Base-by-base conservation (phyloP, 2,329 filamentous ascomycete genomes). In the Calonectria naviculata region DNA sequence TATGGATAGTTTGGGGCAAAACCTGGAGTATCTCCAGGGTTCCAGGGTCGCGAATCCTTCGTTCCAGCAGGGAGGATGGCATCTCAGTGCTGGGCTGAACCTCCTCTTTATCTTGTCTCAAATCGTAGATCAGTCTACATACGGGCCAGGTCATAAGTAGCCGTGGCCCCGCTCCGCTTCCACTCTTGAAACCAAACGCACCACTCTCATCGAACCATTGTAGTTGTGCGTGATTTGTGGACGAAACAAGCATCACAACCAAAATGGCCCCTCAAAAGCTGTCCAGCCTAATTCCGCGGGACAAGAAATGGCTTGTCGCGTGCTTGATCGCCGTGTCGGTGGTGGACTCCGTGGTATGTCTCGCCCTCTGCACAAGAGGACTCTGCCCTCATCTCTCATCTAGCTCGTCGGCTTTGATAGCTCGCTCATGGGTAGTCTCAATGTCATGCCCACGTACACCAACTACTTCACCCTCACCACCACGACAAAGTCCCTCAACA, bases 231-330 rank as follows among this genome's bases (percentile, higher is more conserved):
- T 26, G 17, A 52, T 28, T 28, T 17, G 28, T 28, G n/a, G 31
- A 52, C 24, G 7, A 7, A 28, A n/a, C 15, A n/a, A 26, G 44
- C 5, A 46, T 6, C 10, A 46, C 4, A 41, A 9, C 5, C 4
- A 24, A 46, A 49, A 49, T 49, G 46, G 26, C 46, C 4, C 26
- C 46, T n/a, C 66, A 28, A 12, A 68, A 68, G 34, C 46, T 68
- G 26, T 54, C 36, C 36, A 58, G 60, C 60, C 58, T 63, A 46
- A 21, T 68, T 44, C 66, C 66, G 12, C 66, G 60, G 3, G 47
- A 68, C 36, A 56, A 58, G 36, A 68, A 64, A 68, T 68, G 66
- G 66, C 66, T 68, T 36, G 60, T 68, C 28, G 60, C 58, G 56
- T 38, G 58, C 17, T 52, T 68, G 34, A 64, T 68, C 21, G 66